phyloP scores from a whole-genome alignment of 192 early-diverging fungal species.

The Coemansia sp. region DNA sequence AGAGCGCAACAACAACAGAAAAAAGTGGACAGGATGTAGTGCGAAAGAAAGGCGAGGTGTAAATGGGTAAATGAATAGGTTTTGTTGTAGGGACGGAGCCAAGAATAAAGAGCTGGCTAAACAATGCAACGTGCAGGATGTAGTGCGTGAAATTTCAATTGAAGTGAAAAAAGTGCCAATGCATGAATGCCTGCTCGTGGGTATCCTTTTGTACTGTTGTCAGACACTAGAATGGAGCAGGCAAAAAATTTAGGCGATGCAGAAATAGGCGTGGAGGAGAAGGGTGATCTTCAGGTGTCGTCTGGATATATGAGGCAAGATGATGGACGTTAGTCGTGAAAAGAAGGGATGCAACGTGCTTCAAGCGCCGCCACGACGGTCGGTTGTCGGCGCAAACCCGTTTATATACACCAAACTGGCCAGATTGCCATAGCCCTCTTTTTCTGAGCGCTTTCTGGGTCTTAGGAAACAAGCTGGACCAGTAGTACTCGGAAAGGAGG shows the following conservation, averaged over 20 bases:
- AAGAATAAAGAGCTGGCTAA: neutral
- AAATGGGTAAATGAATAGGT: neutral
- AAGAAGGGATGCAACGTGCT: neutral
- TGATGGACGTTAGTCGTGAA: neutral
- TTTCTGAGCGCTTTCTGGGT: conserved; percentile 4
- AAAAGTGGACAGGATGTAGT: neutral
- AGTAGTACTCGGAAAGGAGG: neutral
- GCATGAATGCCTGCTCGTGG: neutral
- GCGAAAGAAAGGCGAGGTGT: neutral
- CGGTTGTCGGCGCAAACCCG: neutral
- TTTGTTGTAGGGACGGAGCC: neutral
- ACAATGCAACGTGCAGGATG: conserved; percentile 2
- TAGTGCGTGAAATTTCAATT: neutral
- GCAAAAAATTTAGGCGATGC: neutral
- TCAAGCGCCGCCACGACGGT: neutral
- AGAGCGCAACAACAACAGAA: neutral
- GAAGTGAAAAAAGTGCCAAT: neutral
- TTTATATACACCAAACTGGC: conserved; percentile 6
- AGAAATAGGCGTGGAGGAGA: neutral
- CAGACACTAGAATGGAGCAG: neutral
- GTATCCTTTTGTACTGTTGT: conserved; percentile 2
- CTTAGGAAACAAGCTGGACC: too few species aligned
- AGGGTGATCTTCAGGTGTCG: neutral
- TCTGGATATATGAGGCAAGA: neutral
- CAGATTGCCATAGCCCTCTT: conserved; percentile 1